phyloP scores from a whole-genome alignment of 192 early-diverging fungal species.

The Coemansia sp. region DNA sequence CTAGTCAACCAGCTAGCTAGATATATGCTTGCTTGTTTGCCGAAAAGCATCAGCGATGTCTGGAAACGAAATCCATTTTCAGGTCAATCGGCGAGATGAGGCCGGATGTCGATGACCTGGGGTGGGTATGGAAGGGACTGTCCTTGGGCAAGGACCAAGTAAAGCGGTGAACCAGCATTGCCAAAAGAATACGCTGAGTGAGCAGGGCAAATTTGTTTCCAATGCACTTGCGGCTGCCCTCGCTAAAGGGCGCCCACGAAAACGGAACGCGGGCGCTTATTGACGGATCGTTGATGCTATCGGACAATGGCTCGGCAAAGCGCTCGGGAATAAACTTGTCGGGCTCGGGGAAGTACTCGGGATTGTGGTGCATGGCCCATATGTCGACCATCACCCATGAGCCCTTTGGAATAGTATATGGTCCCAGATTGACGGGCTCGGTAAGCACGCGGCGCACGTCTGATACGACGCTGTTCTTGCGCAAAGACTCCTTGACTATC shows the following conservation, averaged over 20 bases:
- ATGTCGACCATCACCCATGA: slow-evolving; percentile 55
- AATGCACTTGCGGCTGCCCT: slow-evolving; percentile 55
- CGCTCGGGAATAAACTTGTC: slow-evolving; percentile 53
- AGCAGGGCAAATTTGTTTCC: slow-evolving; percentile 59
- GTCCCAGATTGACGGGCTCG: slow-evolving; percentile 48
- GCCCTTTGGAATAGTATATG: slow-evolving; percentile 51
- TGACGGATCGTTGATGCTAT: not conserved
- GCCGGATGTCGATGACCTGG: slow-evolving; percentile 26
- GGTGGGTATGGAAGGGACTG: slow-evolving; percentile 31
- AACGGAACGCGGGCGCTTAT: slow-evolving; percentile 12
- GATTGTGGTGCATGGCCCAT: slow-evolving; percentile 55
- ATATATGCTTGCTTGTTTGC: no score
- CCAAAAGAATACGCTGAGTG: slow-evolving; percentile 56
- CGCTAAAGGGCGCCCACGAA: slow-evolving; percentile 58
- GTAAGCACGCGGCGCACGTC: slow-evolving; percentile 40
- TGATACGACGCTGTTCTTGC: slow-evolving; percentile 40
- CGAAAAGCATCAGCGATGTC: no score
- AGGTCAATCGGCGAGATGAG: slow-evolving; percentile 43
- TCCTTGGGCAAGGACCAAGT: slow-evolving; percentile 33
- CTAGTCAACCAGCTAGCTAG: no score
- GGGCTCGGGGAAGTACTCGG: slow-evolving; percentile 47
- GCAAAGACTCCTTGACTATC: slow-evolving; percentile 53
- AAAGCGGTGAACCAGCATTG: slow-evolving; percentile 51
- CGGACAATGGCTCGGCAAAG: slow-evolving; percentile 26
- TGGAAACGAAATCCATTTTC: no score